Percentiles rank a stretch among this genome's conserved stretches.
These are phyloP conservation scores for Crithidia expoeki DNA, from an alignment of 208 protist genomes.

Conservation along the genomic window DNA sequence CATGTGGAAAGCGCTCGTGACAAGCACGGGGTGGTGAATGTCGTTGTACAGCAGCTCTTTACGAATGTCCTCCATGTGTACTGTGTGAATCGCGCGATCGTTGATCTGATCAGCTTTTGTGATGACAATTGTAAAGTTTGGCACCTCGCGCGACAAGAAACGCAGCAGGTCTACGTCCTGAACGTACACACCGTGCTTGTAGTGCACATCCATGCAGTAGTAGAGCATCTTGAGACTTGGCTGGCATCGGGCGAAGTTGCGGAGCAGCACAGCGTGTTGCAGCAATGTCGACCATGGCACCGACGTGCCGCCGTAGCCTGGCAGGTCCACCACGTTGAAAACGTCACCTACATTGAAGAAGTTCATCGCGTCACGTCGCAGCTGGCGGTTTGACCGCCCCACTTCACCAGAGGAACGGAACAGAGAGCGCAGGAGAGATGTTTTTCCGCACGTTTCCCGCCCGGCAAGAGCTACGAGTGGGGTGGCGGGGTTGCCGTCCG, in stretches of 20 bases:
- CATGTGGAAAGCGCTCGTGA: constrained; percentile 87
- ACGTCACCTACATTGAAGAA: constrained; percentile 88
- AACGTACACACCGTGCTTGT: constrained; percentile 82
- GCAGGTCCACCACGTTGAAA: constrained; percentile 86
- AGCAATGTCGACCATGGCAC: constrained; percentile 83
- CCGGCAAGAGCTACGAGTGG: constrained; percentile 82
- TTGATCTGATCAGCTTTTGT: constrained; percentile 86
- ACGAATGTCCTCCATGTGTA: constrained; percentile 69
- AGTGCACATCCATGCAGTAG: constrained; percentile 92
- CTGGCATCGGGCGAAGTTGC: constrained; percentile 81
- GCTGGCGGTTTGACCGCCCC: constrained; percentile 69
- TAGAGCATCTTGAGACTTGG: constrained; percentile 91
- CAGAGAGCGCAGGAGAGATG: constrained; percentile 76
- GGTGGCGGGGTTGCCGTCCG: constrained; percentile 84
- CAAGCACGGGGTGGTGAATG: constrained; percentile 83
- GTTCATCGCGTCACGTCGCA: constrained; percentile 86
- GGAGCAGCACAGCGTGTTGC: constrained; percentile 82
- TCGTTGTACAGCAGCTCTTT: constrained; percentile 82
- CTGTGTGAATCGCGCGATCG: constrained; percentile 34
- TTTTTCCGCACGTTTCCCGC: constrained; percentile 71
- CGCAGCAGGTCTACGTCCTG: constrained; percentile 89
- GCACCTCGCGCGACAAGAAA: constrained; percentile 82
- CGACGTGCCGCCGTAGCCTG: constrained; percentile 82
- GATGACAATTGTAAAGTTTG: constrained; percentile 90
- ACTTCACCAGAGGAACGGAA: constrained; percentile 77